These are phyloP conservation scores for Clonostachys chloroleuca DNA, from an alignment of 2,329 filamentous ascomycete genomes.

Conservation along the genomic window DNA sequence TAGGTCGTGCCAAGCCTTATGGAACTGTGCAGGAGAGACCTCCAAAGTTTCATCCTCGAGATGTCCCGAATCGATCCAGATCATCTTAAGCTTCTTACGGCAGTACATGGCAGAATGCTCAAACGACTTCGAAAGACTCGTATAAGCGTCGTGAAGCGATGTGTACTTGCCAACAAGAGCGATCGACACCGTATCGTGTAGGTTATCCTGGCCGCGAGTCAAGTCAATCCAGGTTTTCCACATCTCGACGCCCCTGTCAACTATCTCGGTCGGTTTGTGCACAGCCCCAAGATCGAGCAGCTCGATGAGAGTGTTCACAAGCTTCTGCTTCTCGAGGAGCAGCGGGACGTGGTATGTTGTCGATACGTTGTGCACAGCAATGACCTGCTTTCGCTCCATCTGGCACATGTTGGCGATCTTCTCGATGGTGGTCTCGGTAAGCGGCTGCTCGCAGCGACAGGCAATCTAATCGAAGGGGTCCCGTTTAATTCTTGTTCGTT, in stretches of 20 bases:
- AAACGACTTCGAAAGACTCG: slow-evolving; percentile 58
- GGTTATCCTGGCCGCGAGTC: slow-evolving; percentile 26
- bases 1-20: slow-evolving; percentile 81
- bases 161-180: slow-evolving; percentile 92
- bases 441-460: slow-evolving; percentile 77
- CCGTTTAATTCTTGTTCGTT: too few species aligned
- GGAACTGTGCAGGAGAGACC: slow-evolving; percentile 65
- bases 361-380: slow-evolving; percentile 84
- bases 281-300: slow-evolving; percentile 62
- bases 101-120: slow-evolving; percentile 92
- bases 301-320: slow-evolving; percentile 62
- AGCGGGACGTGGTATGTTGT: slow-evolving; percentile 94
- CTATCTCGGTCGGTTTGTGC: slow-evolving; percentile 20
- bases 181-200: slow-evolving; percentile 58
- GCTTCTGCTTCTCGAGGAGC: slow-evolving; percentile 78
- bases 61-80: slow-evolving; percentile 81
- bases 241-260: neutral
- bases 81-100: slow-evolving; percentile 70
- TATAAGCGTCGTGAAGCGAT: slow-evolving; percentile 66
- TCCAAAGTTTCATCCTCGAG: slow-evolving; percentile 65
- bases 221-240: neutral
- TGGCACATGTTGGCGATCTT: slow-evolving; percentile 92
- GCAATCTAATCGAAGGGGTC: slow-evolving; percentile 59
- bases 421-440: slow-evolving; percentile 69
- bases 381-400: slow-evolving; percentile 77